Evolutionary conservation across 768 basidiomycete genomes (phyloP).

Genomic region (Russula abietina): DNA sequence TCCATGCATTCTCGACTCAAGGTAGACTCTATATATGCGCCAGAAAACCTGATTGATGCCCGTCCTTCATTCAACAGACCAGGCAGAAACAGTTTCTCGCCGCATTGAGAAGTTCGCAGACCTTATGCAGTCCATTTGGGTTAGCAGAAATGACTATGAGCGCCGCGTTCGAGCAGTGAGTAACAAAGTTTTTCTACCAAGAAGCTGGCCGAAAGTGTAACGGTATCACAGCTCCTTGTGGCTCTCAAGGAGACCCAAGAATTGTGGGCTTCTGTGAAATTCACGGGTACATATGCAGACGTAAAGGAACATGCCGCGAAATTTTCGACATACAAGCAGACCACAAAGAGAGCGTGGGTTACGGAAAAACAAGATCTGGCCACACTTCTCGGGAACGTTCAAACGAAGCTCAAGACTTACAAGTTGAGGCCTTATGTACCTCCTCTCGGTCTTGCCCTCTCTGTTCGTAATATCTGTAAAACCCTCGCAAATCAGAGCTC

Average conservation of each 20-base stretch:
- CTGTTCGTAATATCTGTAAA: slow-evolving; percentile 34
- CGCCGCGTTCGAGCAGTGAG: slow-evolving; percentile 67
- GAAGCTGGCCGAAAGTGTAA: not conserved
- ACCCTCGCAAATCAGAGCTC: not conserved
- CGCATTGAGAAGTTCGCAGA: slow-evolving; percentile 95
- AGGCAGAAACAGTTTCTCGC: slow-evolving; percentile 89
- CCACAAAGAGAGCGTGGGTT: slow-evolving; percentile 81
- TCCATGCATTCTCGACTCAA: slow-evolving; percentile 97
- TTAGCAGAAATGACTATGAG: slow-evolving; percentile 87
- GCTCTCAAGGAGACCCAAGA: slow-evolving; percentile 62
- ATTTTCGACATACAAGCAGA: slow-evolving; percentile 78
- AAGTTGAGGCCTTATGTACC: slow-evolving; percentile 80
- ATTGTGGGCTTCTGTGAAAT: slow-evolving; percentile 60
- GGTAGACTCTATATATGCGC: slow-evolving; percentile 43
- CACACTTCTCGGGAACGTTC: slow-evolving; percentile 86
- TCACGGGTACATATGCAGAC: slow-evolving; percentile 71
- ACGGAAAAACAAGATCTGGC: slow-evolving; percentile 83
- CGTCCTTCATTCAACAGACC: slow-evolving; percentile 48
- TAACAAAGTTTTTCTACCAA: slow-evolving; percentile 5
- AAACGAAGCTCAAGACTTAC: slow-evolving; percentile 91
- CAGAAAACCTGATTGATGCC: not conserved
- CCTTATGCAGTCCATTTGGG: slow-evolving; percentile 89
- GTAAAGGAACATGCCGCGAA: slow-evolving; percentile 69
- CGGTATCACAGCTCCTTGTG: slow-evolving; percentile 47
- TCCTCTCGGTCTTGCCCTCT: slow-evolving; percentile 56